Percentiles rank a stretch among this genome's conserved stretches.
Evolutionary conservation across 2,329 filamentous ascomycete species (phyloP).

Genomic region (Colletotrichum tabaci): DNA sequence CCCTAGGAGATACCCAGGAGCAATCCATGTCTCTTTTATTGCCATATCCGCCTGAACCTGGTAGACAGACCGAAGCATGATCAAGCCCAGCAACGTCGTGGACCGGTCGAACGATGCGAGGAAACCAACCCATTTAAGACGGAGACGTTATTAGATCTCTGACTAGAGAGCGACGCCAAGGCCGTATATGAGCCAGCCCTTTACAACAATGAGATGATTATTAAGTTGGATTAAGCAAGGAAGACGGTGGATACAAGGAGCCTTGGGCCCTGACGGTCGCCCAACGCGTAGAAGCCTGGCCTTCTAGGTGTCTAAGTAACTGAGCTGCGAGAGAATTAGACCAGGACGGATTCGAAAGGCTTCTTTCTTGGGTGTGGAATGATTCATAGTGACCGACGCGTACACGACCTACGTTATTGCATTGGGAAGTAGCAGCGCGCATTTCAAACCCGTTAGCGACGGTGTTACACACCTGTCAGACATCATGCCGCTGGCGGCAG

Average conservation of each 20-base stretch:
- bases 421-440: no score
- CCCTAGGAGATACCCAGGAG: no score
- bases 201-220: no score
- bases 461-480: background rate
- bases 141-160: background rate
- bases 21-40: background rate
- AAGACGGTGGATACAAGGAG: background rate
- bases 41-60: background rate
- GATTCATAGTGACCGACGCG: no score
- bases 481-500: background rate
- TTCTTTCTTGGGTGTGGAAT: background rate
- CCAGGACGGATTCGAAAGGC: background rate
- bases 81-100: background rate
- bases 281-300: background rate
- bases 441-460: background rate
- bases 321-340: background rate
- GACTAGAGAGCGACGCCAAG: no score
- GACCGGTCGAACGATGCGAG: background rate
- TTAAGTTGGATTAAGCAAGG: background rate
- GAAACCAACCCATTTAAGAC: background rate
- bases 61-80: background rate
- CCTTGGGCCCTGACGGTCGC: background rate
- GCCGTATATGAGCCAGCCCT: no score
- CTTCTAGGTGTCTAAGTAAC: background rate
- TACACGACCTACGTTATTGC: no score